These are phyloP conservation scores for Mycena pura DNA, from an alignment of 768 basidiomycete species.

Conservation along the genomic window DNA sequence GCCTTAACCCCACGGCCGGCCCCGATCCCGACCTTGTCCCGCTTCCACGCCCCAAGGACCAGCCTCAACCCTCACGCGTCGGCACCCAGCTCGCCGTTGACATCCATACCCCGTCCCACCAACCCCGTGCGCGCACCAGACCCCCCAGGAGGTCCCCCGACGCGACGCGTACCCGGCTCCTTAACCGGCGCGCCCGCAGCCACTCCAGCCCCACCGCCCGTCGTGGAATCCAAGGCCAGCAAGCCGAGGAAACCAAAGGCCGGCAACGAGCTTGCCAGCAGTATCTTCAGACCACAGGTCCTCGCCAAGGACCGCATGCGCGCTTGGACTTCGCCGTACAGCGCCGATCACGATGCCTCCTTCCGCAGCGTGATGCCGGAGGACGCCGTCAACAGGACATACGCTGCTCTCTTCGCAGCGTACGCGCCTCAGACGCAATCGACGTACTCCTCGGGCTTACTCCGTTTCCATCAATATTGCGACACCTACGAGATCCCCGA, in stretches of 20 bases:
- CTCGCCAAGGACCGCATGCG: slow-evolving; percentile 27
- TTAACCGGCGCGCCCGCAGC: not conserved
- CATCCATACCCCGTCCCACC: no score
- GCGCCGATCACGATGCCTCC: not conserved
- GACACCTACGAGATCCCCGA: slow-evolving; percentile 38
- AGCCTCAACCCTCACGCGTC: no score
- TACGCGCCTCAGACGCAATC: slow-evolving; percentile 29
- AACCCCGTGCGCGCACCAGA: no score
- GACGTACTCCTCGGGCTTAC: slow-evolving; percentile 42
- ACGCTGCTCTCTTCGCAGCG: slow-evolving; percentile 13
- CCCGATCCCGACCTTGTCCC: no score
- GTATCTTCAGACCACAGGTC: slow-evolving; percentile 26
- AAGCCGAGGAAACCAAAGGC: not conserved
- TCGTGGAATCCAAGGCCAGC: not conserved
- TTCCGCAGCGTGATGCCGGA: slow-evolving; percentile 11
- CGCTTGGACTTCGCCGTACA: slow-evolving; percentile 29
- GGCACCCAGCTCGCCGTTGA: no score
- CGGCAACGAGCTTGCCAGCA: not conserved
- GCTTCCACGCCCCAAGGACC: no score
- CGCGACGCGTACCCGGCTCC: not conserved
- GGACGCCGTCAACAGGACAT: slow-evolving; percentile 5
- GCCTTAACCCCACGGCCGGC: no score
- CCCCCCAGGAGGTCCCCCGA: no score
- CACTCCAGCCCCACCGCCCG: not conserved
- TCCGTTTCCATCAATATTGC: slow-evolving; percentile 46